These are phyloP conservation scores for Phlyctochytrium planicorne DNA, from an alignment of 192 early-diverging fungal genomes.

Conservation along the genomic window DNA sequence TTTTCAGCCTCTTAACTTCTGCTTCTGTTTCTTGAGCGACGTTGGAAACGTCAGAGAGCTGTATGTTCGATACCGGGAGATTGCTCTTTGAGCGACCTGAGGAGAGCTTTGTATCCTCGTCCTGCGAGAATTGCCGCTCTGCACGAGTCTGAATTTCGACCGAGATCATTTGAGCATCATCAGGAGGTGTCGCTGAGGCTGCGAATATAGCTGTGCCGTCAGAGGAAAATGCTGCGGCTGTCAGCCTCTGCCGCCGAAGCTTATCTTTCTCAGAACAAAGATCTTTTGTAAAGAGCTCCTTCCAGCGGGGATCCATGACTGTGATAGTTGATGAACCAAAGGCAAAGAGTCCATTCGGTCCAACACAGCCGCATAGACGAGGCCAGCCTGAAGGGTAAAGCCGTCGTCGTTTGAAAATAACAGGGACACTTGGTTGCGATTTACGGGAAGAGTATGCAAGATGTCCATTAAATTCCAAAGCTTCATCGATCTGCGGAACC, in stretches of 20 bases:
- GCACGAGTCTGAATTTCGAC: constrained; percentile 12
- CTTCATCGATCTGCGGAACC: constrained; percentile 3
- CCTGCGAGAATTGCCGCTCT: constrained; percentile 6
- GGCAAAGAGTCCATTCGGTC: constrained; percentile 19
- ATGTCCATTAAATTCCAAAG: background rate
- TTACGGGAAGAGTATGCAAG: background rate
- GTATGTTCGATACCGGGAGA: too few species aligned
- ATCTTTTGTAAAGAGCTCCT: constrained; percentile 12
- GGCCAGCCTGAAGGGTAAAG: constrained; percentile 9
- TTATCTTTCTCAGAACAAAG: constrained; percentile 18
- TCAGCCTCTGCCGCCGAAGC: constrained; percentile 27
- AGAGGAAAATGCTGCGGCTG: constrained; percentile 11
- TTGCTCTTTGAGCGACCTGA: background rate
- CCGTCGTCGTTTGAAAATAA: background rate
- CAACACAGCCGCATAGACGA: constrained; percentile 7
- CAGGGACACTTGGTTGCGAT: background rate
- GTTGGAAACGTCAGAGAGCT: background rate
- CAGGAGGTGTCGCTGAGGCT: constrained; percentile 15
- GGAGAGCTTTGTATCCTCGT: background rate
- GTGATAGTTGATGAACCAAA: constrained; percentile 22
- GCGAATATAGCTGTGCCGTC: constrained; percentile 21
- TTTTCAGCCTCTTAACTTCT: constrained; percentile 17
- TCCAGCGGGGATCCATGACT: constrained; percentile 19
- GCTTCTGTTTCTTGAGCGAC: constrained; percentile 13
- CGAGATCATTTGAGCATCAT: constrained; percentile 27